Conservation (phyloP, 371 early-diverging fungal genomes). For the Coemansia sp. region DNA sequence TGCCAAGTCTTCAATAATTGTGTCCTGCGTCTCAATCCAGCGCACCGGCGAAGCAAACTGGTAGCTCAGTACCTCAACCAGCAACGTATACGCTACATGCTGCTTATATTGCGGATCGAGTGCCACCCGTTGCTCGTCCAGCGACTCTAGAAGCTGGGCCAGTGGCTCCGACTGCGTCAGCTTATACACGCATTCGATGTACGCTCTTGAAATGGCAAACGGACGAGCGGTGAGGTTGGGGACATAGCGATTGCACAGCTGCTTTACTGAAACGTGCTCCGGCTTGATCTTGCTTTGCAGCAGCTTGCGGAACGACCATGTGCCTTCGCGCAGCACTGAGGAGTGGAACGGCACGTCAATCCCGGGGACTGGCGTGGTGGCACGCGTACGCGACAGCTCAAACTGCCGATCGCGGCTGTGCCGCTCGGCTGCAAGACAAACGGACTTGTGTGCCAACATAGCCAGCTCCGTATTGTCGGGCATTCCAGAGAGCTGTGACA, state of each 20-base stretch:
- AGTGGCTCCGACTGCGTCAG: constrained; percentile 74
- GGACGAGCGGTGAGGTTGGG: constrained; percentile 95
- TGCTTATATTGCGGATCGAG: constrained; percentile 71
- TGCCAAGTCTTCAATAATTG: constrained; percentile 75
- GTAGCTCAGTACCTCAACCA: constrained; percentile 91
- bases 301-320: constrained; percentile 89
- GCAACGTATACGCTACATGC: constrained; percentile 76
- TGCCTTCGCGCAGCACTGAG: constrained; percentile 85
- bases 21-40: constrained; percentile 98
- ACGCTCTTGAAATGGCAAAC: constrained; percentile 77
- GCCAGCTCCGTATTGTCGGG: constrained; percentile 66
- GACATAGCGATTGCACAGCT: constrained; percentile 82
- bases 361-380: constrained; percentile 90
- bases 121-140: constrained; percentile 63
- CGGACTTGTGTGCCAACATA: constrained; percentile 68
- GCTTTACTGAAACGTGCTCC: constrained; percentile 74
- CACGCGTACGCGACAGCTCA: constrained; percentile 75
- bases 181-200: constrained; percentile 74
- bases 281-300: constrained; percentile 80
- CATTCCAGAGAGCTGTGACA: constrained; percentile 61
- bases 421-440: constrained; percentile 47
- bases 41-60: constrained; percentile 94
- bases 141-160: constrained; percentile 70
- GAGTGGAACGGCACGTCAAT: constrained; percentile 99
- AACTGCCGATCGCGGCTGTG: constrained; percentile 51